Base-by-base conservation (phyloP, 768 basidiomycete genomes). In the Coprinellus micaceus region DNA sequence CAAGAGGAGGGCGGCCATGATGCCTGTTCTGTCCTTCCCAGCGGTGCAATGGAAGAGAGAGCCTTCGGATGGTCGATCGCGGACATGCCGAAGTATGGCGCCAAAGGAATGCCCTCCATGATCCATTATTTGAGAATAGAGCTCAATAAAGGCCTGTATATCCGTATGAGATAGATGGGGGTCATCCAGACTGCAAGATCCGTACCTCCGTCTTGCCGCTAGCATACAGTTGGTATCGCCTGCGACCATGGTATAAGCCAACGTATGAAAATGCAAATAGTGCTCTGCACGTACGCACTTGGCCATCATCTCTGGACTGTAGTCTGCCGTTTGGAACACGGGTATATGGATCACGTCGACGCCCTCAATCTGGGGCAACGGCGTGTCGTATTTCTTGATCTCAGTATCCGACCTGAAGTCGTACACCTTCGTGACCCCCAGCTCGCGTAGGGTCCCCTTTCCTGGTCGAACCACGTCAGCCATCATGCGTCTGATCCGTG, bases 41-140 rank as follows among this genome's bases (percentile, higher is more conserved):
- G 89, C 91, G 53, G 91, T 91, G 61, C 91, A 93, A 62, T 92
- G 89, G 61, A 92, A 88, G 25, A 91, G 58, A 60, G 80, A 86
- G 0, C 79, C 82, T 19, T 82, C 79, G 39, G 78, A 74, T 64
- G 89, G 86, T 54, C 76, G 76, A 63, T 92, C 90, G 54, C 85
- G 75, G 26, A 92, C 77, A 67, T 91, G 88, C 56, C 85, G 80
- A 11, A 93, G 76, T 50, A 93, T 85, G 1, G 75, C 66, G n/a
- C 84, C 83, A 62, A 89, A 91, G 2, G 89, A 79, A 17, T 69
- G 69, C 2, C 84, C 86, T 12, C 82, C 91, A 58, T 87, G 79
- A 57, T 91, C 87, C 33, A 93, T 72, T 49, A 93, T 91, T 73
- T 91, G 88, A 41, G 85, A 82, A 63, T 92, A 93, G 9, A 90